Evolutionary conservation across 2,329 filamentous ascomycete genomes (phyloP).

Genomic region (Aspergillus vadensis): DNA sequence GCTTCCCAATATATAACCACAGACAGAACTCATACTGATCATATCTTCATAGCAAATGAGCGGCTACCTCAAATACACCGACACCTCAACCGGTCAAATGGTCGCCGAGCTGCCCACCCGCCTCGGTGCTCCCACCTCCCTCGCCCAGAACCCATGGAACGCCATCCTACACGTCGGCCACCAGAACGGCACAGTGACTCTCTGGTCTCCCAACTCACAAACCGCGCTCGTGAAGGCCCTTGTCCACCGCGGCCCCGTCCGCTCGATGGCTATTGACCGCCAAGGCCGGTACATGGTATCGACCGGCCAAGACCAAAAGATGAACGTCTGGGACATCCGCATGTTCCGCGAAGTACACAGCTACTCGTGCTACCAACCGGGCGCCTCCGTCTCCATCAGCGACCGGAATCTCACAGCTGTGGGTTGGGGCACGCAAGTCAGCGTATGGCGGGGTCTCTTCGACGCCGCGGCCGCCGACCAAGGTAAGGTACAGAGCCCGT

Average conservation of each 20-base stretch:
- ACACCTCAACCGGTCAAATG: slow-evolving; percentile 88
- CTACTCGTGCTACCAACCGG: slow-evolving; percentile 82
- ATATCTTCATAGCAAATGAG: slow-evolving; percentile 62
- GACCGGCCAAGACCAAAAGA: slow-evolving; percentile 82
- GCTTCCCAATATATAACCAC: neutral
- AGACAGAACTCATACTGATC: neutral
- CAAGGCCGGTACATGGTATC: slow-evolving; percentile 96
- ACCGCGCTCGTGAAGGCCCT: slow-evolving; percentile 88
- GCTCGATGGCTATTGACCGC: slow-evolving; percentile 80
- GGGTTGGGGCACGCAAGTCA: slow-evolving; percentile 85
- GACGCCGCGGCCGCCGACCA: slow-evolving; percentile 70
- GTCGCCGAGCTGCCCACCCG: slow-evolving; percentile 84
- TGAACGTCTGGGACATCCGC: slow-evolving; percentile 94
- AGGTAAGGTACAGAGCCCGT: slow-evolving; percentile 80
- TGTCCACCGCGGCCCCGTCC: slow-evolving; percentile 84
- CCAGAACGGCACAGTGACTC: slow-evolving; percentile 88
- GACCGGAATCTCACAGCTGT: slow-evolving; percentile 86
- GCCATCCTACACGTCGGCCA: slow-evolving; percentile 90
- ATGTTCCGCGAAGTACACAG: slow-evolving; percentile 91
- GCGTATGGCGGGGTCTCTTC: slow-evolving; percentile 89
- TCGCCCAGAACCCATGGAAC: slow-evolving; percentile 89
- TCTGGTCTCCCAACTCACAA: slow-evolving; percentile 92
- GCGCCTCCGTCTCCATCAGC: slow-evolving; percentile 81
- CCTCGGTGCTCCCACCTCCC: slow-evolving; percentile 77
- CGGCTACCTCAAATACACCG: slow-evolving; percentile 89